Evolutionary conservation across 345 rosid species (phyloP).

Genomic region (Sonneratia alba): DNA sequence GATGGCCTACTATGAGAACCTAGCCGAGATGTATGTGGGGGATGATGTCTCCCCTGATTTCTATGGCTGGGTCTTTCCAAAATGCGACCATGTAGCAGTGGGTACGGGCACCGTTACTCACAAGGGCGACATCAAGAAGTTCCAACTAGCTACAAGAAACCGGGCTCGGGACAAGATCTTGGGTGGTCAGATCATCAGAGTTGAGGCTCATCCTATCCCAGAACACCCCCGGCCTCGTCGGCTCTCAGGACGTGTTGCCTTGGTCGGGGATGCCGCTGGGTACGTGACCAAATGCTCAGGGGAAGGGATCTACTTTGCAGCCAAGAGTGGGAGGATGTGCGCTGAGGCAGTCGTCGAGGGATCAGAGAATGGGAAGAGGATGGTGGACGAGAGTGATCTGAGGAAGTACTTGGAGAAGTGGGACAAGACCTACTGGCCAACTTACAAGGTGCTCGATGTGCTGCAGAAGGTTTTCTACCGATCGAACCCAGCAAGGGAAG

Average conservation of each 20-base stretch:
- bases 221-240: constrained; percentile 87
- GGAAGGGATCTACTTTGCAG: constrained; percentile 88
- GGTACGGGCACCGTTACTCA: constrained; percentile 93
- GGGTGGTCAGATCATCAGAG: constrained; percentile 83
- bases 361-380: constrained; percentile 68
- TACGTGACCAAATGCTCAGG: constrained; percentile 88
- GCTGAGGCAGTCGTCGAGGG: constrained; percentile 87
- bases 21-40: constrained; percentile 94
- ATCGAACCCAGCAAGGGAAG: constrained; percentile 86
- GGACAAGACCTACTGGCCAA: constrained; percentile 92
- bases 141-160: constrained; percentile 76
- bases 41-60: constrained; percentile 94
- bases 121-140: constrained; percentile 90
- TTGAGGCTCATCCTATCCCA: constrained; percentile 86
- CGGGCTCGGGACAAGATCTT: constrained; percentile 83
- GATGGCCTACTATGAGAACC: constrained; percentile 77
- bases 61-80: constrained; percentile 96
- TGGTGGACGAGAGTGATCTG: constrained; percentile 80
- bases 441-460: constrained; percentile 81
- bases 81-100: constrained; percentile 92
- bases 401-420: constrained; percentile 91
- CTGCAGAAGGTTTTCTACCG: constrained; percentile 84
- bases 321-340: constrained; percentile 93
- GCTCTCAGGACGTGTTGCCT: constrained; percentile 53
- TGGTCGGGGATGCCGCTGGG: constrained; percentile 89